Evolutionary conservation across 1,284 basidiomycete genomes (phyloP), one percentile per base, ranked within the genome.

Genomic region (Mycena citricolor): DNA sequence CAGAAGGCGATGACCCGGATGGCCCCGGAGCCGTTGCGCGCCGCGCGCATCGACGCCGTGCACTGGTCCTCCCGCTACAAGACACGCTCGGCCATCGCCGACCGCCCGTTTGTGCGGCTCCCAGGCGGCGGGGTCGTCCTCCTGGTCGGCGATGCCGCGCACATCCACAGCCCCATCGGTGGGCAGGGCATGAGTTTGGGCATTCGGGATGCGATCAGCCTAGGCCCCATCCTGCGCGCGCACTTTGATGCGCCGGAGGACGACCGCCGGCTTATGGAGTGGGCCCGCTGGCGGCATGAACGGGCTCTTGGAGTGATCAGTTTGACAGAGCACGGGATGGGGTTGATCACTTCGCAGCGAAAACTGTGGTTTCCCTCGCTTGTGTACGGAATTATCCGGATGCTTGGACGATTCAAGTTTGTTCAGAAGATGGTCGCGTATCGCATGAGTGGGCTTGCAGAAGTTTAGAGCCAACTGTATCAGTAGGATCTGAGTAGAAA

Each of bases 141-240:
- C 29, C 61, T 73, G 7, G 53, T 69, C 5, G 70, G 71, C 16
- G 72, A 73, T 49, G 67, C 70, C 4, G 69, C 69, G 6, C 72
- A 74, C 55, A 66, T 71, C 22, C 71, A 71, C 46, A 64, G 67
- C 4, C 71, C 71, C 16, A 56, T 63, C 4, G 70, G 69, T 12
- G 71, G 70, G 1, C 69, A 71, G 42, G 71, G 71, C 5, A 71
- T 73, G 68, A 71, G 71, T 34, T 62, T 71, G 8, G 68, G 68
- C 7, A 59, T 73, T n/a, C 64, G 70, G 19, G 71, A 73, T 47
- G 68, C 68, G 1, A 58, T 69, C 17, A 57, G 57, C 26, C 56
- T 70, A 1, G 68, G 62, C 16, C 55, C 41, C n/a, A 42, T 26
- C 20, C 45, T 51, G 11, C 29, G 23, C 2, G 21, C 39, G 33